phyloP scores from a whole-genome alignment of 352 stramenopile genomes.

The Phytophthora multivora region DNA sequence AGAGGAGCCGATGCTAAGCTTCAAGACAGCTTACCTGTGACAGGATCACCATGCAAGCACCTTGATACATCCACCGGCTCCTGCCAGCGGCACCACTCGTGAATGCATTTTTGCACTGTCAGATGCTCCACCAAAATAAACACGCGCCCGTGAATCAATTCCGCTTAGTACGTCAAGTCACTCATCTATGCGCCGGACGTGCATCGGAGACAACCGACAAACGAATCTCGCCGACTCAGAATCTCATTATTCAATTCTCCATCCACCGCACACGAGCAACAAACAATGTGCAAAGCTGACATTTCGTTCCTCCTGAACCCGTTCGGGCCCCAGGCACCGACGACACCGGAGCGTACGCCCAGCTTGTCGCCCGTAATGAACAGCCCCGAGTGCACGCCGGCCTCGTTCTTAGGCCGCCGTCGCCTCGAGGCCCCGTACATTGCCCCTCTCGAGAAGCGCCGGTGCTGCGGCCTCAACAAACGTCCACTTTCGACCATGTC shows the following conservation, averaged over 20 bases:
- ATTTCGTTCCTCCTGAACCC: conserved; percentile 58
- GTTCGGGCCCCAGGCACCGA: neutral
- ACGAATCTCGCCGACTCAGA: neutral
- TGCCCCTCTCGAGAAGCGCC: conserved; percentile 32
- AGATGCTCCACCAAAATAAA: conserved; percentile 5
- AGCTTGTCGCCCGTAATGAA: conserved; percentile 24
- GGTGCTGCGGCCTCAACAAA: conserved; percentile 10
- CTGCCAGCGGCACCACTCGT: neutral
- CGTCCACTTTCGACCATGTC: conserved; percentile 16
- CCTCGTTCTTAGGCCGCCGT: conserved; percentile 18
- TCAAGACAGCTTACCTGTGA: conserved; percentile 1
- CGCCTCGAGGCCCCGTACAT: conserved; percentile 40
- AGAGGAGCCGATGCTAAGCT: neutral
- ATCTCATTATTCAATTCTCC: conserved; percentile 23
- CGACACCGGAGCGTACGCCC: conserved; percentile 14
- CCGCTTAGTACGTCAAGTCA: neutral
- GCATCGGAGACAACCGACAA: neutral
- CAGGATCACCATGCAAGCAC: conserved; percentile 1
- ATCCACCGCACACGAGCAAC: conserved; percentile 8
- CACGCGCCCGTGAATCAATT: conserved; percentile 14
- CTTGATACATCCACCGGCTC: neutral
- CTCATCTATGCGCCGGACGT: conserved; percentile 2
- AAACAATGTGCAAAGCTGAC: conserved; percentile 43
- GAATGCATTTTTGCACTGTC: conserved; percentile 7
- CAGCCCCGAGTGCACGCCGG: conserved; percentile 17